Percentiles rank a stretch among this genome's conserved stretches.
Evolutionary conservation across 2,329 filamentous ascomycete genomes (phyloP).

Genomic region (Monosporascus sp.): DNA sequence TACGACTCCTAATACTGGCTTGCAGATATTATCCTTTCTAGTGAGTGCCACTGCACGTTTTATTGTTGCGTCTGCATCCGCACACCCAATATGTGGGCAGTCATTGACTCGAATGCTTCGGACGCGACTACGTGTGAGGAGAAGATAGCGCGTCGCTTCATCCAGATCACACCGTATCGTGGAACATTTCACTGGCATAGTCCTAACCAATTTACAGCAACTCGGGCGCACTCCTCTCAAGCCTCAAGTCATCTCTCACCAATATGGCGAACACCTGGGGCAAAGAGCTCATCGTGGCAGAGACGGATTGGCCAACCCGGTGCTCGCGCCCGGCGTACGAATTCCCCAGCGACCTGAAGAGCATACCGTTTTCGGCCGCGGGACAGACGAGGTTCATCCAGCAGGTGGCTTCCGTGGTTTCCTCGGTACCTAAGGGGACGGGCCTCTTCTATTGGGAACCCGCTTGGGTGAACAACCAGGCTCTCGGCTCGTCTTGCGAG

Average conservation of each 20-base stretch:
- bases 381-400: slow-evolving; percentile 60
- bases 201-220: slow-evolving; percentile 27
- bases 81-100: too few species aligned
- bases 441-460: slow-evolving; percentile 73
- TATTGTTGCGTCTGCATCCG: background rate
- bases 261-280: slow-evolving; percentile 57
- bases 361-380: slow-evolving; percentile 55
- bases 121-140: background rate
- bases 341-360: slow-evolving; percentile 55
- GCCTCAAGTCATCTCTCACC: slow-evolving; percentile 47
- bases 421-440: slow-evolving; percentile 44
- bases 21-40: background rate
- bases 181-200: background rate
- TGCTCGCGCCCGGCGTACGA: slow-evolving; percentile 53
- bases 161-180: too few species aligned
- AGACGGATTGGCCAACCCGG: slow-evolving; percentile 63
- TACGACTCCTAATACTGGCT: background rate
- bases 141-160: background rate
- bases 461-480: slow-evolving; percentile 62
- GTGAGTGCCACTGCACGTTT: background rate
- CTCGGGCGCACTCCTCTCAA: slow-evolving; percentile 49
- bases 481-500: slow-evolving; percentile 58
- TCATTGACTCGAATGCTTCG: background rate
- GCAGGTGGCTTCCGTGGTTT: slow-evolving; percentile 51
- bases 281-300: slow-evolving; percentile 64